Evolutionary conservation across 1,284 basidiomycete species (phyloP).

Genomic region (Apiotrichum sp.): DNA sequence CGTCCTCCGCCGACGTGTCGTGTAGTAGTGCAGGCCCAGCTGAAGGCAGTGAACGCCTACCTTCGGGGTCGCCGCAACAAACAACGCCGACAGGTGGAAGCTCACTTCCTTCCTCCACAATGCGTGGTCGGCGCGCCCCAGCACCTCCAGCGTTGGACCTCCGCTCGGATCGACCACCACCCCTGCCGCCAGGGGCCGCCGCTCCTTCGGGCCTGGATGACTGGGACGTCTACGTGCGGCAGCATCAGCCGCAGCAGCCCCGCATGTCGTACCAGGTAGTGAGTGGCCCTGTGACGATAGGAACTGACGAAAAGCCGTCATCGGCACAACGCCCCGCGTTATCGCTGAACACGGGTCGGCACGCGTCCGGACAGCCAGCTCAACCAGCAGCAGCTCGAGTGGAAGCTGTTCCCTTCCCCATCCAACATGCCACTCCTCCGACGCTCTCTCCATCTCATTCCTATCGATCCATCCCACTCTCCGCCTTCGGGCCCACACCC

Average conservation of each 20-base stretch:
- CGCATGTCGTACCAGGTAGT: not conserved
- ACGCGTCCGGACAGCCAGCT: too few relatives aligned
- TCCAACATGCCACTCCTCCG: not conserved
- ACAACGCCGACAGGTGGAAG: too few relatives aligned
- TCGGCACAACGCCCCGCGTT: not conserved
- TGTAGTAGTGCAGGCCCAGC: too few relatives aligned
- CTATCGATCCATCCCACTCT: constrained; percentile 9
- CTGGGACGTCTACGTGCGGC: not conserved
- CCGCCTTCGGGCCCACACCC: constrained; percentile 11
- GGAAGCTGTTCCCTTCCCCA: constrained; percentile 11
- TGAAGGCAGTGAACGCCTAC: too few relatives aligned
- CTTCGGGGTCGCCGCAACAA: too few relatives aligned
- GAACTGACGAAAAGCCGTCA: too few relatives aligned
- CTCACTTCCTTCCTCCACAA: constrained; percentile 7
- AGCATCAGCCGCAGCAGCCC: not conserved
- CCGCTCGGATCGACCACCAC: constrained; percentile 12
- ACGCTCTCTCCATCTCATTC: constrained; percentile 10
- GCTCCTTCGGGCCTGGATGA: not conserved
- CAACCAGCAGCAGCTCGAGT: not conserved
- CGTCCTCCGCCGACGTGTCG: too few relatives aligned
- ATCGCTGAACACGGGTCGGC: not conserved
- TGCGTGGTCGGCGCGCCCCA: constrained; percentile 30
- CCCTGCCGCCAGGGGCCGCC: not conserved
- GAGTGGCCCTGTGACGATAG: too few relatives aligned
- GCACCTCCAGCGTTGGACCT: constrained; percentile 38